Evolutionary conservation across 2,329 filamentous ascomycete genomes (phyloP), one percentile per base, ranked within the genome.

Genomic region (Trichoderma atrobrunneum): DNA sequence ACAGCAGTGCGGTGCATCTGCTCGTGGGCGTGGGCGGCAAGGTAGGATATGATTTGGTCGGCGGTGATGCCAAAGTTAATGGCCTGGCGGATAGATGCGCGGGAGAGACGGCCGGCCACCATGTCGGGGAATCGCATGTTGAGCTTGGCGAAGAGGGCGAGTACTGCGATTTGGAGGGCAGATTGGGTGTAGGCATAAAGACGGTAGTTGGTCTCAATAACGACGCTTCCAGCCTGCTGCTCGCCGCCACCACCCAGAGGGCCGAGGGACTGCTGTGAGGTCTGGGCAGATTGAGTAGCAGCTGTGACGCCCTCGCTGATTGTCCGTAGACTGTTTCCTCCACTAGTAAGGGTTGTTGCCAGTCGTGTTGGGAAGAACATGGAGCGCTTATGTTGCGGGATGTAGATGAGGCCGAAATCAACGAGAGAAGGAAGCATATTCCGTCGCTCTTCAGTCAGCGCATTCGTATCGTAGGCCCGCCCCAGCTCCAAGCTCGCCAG

Each of bases 151-250:
- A 99, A 99, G 74, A 99, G 91, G 51, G 92, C 91, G 60, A 99
- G 90, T 73, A 99, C 94, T 69, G 94, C 94, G 75, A 98, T 99
- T 81, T 98, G 95, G 1, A 99, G 89, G 0, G 95, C 93, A 0
- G 94, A 97, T 39, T 92, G 92, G 7, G 97, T 98, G 84, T 99
- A 99, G 36, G 96, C 96, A 84, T 99, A 99, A 76, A 99, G 85
- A 30, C 96, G 93, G 84, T 98, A 98, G 83, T 99, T 99, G 10
- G 96, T 99, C 84, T 99, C 96, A 76, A 99, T 89, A 78, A 99
- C 95, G 79, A 99, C 94, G 84, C 94, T 96, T 74, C 95, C 95
- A 77, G 91, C 90, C 74, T 85, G 82, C 10, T 21, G 10, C 78
- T 10, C 30, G 56, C 56, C 56, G 56, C 81, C 77, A 21, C 78